Evolutionary conservation across 1,284 basidiomycete genomes (phyloP).

Genomic region (Neolentinus lepideus): DNA sequence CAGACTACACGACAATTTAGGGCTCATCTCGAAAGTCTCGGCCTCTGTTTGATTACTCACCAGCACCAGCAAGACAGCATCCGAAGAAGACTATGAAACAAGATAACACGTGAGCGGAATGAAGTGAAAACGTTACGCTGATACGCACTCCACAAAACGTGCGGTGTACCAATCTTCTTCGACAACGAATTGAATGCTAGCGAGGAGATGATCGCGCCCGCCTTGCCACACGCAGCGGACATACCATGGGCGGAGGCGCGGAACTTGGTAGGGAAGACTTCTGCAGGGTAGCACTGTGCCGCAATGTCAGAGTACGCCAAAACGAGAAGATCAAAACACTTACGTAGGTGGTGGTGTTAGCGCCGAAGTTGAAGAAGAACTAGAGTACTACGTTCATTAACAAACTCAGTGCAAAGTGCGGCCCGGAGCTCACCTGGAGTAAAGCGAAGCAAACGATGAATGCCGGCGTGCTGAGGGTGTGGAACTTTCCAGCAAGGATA

Average conservation of each 20-base stretch:
- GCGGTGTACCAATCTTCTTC: conserved; percentile 53
- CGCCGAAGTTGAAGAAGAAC: conserved; percentile 81
- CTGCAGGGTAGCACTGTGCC: conserved; percentile 60
- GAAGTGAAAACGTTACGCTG: conserved; percentile 26
- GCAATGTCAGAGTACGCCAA: not conserved
- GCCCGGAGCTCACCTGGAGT: conserved; percentile 30
- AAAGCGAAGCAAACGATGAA: conserved; percentile 71
- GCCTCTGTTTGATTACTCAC: conserved; percentile 16
- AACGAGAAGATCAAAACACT: conserved; percentile 14
- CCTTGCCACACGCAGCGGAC: conserved; percentile 73
- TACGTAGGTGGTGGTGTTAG: conserved; percentile 68
- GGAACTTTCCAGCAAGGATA: conserved; percentile 62
- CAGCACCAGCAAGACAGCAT: conserved; percentile 50
- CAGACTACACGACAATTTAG: conserved; percentile 26
- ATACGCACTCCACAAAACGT: conserved; percentile 60
- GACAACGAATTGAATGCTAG: conserved; percentile 72
- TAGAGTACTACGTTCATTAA: conserved; percentile 16
- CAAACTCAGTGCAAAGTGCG: not conserved
- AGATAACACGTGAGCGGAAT: conserved; percentile 7
- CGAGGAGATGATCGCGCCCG: conserved; percentile 78
- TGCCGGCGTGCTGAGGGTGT: conserved; percentile 47
- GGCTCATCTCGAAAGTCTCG: not conserved
- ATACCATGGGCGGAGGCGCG: conserved; percentile 77
- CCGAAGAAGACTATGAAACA: conserved; percentile 44
- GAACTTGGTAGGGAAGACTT: conserved; percentile 86